phyloP scores from a whole-genome alignment of 208 protist genomes.

The Crithidia thermophila region DNA sequence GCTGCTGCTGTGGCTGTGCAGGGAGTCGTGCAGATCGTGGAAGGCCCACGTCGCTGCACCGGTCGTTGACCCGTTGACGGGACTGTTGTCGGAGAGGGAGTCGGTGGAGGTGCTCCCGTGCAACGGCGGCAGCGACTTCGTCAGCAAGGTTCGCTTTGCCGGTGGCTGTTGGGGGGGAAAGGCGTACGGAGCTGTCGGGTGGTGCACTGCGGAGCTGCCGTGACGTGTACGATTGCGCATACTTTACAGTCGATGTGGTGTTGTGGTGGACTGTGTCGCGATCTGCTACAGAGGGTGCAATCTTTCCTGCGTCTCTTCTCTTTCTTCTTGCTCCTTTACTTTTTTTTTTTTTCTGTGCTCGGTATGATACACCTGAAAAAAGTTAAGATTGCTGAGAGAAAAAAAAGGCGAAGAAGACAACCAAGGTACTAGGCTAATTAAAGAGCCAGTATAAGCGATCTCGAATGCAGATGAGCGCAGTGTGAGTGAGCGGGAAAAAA shows the following conservation, averaged over 20 bases:
- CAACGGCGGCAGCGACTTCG: neutral
- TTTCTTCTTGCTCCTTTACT: too few species aligned
- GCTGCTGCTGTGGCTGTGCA: neutral
- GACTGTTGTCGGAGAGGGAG: conserved; percentile 8
- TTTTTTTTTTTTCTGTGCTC: too few species aligned
- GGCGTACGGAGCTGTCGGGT: too few species aligned
- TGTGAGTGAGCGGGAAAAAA: neutral
- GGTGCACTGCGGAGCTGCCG: neutral
- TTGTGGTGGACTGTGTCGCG: too few species aligned
- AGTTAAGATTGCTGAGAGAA: too few species aligned
- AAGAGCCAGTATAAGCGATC: too few species aligned
- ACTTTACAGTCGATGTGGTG: neutral
- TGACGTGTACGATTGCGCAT: neutral
- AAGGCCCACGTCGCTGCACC: neutral
- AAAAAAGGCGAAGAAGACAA: too few species aligned
- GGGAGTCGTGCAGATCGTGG: neutral
- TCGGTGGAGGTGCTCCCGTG: neutral
- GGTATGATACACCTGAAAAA: too few species aligned
- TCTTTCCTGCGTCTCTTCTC: too few species aligned
- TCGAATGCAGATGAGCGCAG: too few species aligned
- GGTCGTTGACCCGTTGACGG: neutral
- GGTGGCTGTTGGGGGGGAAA: neutral
- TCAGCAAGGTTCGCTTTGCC: neutral
- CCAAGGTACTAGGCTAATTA: too few species aligned
- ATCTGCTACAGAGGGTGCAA: too few species aligned